phyloP scores from a whole-genome alignment of 2,329 filamentous ascomycete genomes.

The Penicillium sp. region DNA sequence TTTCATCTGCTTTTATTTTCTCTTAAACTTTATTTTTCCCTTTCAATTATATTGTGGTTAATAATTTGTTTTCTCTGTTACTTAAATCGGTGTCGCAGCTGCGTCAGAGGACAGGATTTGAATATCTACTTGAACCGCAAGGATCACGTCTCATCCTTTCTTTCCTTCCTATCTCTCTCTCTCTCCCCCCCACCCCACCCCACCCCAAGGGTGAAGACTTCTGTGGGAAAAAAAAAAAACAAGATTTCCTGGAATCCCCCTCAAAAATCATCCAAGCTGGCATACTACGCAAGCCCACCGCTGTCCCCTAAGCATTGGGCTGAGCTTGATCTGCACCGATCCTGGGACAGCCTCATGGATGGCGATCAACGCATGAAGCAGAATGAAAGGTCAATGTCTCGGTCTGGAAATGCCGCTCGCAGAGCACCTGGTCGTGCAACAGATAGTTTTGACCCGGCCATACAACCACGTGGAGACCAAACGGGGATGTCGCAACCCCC shows the following conservation, averaged over 20 bases:
- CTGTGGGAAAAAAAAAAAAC: neutral
- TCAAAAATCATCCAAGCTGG: conserved; percentile 55
- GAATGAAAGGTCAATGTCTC: conserved; percentile 64
- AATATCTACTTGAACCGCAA: conserved; percentile 11
- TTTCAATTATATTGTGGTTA: conserved; percentile 1
- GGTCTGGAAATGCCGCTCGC: conserved; percentile 46
- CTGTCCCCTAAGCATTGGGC: conserved; percentile 64
- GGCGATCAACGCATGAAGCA: conserved; percentile 70
- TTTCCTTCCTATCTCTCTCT: neutral
- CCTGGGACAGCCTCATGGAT: conserved; percentile 67
- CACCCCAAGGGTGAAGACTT: neutral
- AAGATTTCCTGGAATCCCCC: neutral
- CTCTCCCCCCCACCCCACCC: neutral
- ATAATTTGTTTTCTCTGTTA: neutral
- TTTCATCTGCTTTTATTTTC: neutral
- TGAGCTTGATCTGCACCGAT: conserved; percentile 56
- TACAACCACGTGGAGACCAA: conserved; percentile 37
- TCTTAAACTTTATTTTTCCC: neutral
- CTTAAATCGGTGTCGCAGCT: conserved; percentile 7
- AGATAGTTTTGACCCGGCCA: conserved; percentile 39
- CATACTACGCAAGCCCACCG: conserved; percentile 60
- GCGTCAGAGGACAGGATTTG: conserved; percentile 10
- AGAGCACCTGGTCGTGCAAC: conserved; percentile 51
- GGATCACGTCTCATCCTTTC: conserved; percentile 2
- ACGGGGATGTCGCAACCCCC: conserved; percentile 36